Conservation (phyloP, 176 grass and related monocot genomes). For the Carex pumila region DNA sequence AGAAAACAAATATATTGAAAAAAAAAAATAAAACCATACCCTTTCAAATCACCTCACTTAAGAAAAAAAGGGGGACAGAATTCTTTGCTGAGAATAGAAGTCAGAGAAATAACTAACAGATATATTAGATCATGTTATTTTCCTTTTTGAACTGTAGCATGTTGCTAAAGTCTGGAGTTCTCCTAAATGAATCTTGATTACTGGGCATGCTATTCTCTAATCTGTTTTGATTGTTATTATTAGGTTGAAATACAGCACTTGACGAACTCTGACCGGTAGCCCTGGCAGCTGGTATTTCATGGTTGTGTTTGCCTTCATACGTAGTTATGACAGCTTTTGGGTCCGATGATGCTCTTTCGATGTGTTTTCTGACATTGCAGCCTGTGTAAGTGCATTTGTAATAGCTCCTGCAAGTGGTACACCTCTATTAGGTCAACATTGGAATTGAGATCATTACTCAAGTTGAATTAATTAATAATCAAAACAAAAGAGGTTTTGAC, state of each 20-base stretch:
- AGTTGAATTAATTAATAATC: background rate
- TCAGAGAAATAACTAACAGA: background rate
- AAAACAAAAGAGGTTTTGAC: background rate
- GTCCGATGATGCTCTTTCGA: slow-evolving; percentile 70
- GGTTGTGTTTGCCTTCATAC: slow-evolving; percentile 90
- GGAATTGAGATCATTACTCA: background rate
- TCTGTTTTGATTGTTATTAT: slow-evolving; percentile 37
- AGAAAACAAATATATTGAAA: background rate
- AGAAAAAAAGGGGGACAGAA: background rate
- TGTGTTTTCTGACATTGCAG: slow-evolving; percentile 88
- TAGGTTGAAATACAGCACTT: slow-evolving; percentile 16
- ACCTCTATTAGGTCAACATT: background rate
- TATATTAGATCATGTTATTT: slow-evolving; percentile 22
- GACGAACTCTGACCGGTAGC: slow-evolving; percentile 47
- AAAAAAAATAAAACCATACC: slow-evolving; percentile 1
- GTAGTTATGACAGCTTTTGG: slow-evolving; percentile 83
- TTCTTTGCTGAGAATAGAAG: background rate
- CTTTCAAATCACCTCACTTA: background rate
- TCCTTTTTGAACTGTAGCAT: slow-evolving; percentile 80
- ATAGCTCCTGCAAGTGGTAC: slow-evolving; percentile 59
- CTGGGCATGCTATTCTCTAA: slow-evolving; percentile 35
- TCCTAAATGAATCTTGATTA: slow-evolving; percentile 38
- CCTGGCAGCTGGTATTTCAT: slow-evolving; percentile 73
- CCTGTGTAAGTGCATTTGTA: slow-evolving; percentile 77
- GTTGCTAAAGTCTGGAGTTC: slow-evolving; percentile 42